Percentiles rank a stretch among this genome's conserved stretches.
phyloP scores from a whole-genome alignment of 805 yeast species.

The Metschnikowia santaceciliae region DNA sequence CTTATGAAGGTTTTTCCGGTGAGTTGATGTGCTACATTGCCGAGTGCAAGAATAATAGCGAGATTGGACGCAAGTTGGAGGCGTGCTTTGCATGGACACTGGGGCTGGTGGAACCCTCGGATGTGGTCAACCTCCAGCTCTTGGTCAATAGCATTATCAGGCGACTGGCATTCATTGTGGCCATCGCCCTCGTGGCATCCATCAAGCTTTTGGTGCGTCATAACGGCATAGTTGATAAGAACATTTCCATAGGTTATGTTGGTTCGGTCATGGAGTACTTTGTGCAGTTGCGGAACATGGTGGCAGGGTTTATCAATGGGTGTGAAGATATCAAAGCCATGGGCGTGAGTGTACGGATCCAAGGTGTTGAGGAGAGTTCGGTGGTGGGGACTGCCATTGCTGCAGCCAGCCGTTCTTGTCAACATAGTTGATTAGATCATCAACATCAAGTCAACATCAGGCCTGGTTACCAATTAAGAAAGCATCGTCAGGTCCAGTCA shows the following conservation, averaged over 20 bases:
- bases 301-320: constrained; percentile 20
- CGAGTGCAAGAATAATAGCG: constrained; percentile 23
- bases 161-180: constrained; percentile 44
- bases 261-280: constrained; percentile 52
- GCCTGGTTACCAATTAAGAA: too few species aligned
- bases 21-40: constrained; percentile 38
- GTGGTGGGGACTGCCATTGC: constrained; percentile 54
- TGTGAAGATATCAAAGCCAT: constrained; percentile 22
- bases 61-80: constrained; percentile 20
- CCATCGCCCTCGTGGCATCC: constrained; percentile 39
- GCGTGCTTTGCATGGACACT: constrained; percentile 22
- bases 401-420: constrained; percentile 30
- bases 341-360: constrained; percentile 34
- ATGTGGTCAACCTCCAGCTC: constrained; percentile 25
- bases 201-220: constrained; percentile 25
- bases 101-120: constrained; percentile 20
- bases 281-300: constrained; percentile 31
- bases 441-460: too few species aligned
- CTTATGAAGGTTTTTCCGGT: constrained; percentile 36
- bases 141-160: constrained; percentile 36
- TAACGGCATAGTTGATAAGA: constrained; percentile 16
- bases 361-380: constrained; percentile 43
- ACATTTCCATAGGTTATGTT: constrained; percentile 42
- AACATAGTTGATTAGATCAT: too few species aligned
- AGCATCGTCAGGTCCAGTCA: too few species aligned